Base-by-base conservation (phyloP, 1,139 yeast species). In the Candida glucosophila region DNA sequence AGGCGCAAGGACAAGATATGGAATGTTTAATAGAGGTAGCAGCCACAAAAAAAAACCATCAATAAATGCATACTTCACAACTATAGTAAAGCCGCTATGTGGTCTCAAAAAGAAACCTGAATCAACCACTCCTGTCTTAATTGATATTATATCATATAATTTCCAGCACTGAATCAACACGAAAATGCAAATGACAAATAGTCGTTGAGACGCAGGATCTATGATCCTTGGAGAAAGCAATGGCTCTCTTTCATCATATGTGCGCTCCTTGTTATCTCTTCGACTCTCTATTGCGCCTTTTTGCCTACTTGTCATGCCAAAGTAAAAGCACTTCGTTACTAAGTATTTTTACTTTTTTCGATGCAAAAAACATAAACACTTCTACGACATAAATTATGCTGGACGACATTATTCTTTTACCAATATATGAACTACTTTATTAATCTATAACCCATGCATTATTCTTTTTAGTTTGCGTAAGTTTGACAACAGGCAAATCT, bases 401-500 rank as follows among this genome's bases (percentile, higher is more conserved):
- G 14, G 13, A 12, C 30, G 30, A 28, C 30, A 28, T 28, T 24
- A 21, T 17, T 14, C 12, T 12, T 25, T n/a, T n/a, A n/a, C n/a
- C 14, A 23, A 28, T 26, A 16, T 12, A 17, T 18, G 9, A 14
- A n/a, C 13, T n/a, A 10, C 20, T 19, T n/a, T n/a, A n/a, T n/a
- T n/a, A n/a, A n/a, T n/a, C n/a, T n/a, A n/a, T 58, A 5, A 61
- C 56, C 92, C 93, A 80, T 15, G 53, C 53, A 1, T 90, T 90
- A 20, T 58, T 47, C 9, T 58, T 49, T 44, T 75, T 82, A 33
- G 61, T 65, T 46, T 88, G 96, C 3, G 59, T 59, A 2, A 86
- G 92, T 46, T 83, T 79, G 15, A 77, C 59, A 2, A 85, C 94
- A 5, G 95, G 94, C 26, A 88, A 55, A 43, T 88, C 96, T 94